A percentile compares a stretch with the other conserved stretches of the same genome.
phyloP scores from a whole-genome alignment of 1,139 yeast species.

The Zygoascus meyerae region DNA sequence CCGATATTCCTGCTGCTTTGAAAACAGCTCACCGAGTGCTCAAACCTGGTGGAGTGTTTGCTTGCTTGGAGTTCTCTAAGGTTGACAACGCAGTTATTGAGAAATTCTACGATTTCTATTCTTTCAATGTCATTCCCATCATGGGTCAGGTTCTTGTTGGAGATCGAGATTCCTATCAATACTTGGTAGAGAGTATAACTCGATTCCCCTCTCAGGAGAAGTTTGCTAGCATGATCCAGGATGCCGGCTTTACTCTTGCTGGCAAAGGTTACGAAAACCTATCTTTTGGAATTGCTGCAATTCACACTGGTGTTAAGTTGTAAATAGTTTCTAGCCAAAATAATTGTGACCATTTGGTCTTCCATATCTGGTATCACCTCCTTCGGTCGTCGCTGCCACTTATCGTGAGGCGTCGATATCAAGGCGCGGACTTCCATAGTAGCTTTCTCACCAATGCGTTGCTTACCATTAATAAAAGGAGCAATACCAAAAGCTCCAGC shows the following conservation, averaged over 20 bases:
- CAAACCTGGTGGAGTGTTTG: constrained; percentile 98
- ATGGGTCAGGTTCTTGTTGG: constrained; percentile 95
- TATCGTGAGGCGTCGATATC: no score
- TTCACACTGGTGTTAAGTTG: constrained; percentile 90
- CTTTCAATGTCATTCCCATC: constrained; percentile 80
- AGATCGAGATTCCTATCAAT: constrained; percentile 93
- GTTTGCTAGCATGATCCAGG: constrained; percentile 84
- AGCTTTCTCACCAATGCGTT: no score
- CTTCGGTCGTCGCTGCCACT: background rate
- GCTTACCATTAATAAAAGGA: no score
- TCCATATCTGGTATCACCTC: background rate
- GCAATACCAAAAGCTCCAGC: no score
- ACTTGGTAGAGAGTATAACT: constrained; percentile 87
- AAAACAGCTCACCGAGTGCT: constrained; percentile 90
- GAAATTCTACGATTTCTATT: constrained; percentile 76
- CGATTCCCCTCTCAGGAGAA: constrained; percentile 89
- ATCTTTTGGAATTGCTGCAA: constrained; percentile 95
- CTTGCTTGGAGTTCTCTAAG: constrained; percentile 90
- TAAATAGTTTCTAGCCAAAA: constrained; percentile 21
- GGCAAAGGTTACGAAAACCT: constrained; percentile 88
- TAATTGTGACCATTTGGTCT: background rate
- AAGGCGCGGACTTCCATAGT: no score
- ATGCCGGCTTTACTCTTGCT: constrained; percentile 90
- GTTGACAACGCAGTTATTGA: constrained; percentile 77
- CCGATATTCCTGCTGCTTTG: constrained; percentile 88